Base-by-base conservation (phyloP, 352 stramenopile genomes). In the Hyaloperonospora arabidopsidis region DNA sequence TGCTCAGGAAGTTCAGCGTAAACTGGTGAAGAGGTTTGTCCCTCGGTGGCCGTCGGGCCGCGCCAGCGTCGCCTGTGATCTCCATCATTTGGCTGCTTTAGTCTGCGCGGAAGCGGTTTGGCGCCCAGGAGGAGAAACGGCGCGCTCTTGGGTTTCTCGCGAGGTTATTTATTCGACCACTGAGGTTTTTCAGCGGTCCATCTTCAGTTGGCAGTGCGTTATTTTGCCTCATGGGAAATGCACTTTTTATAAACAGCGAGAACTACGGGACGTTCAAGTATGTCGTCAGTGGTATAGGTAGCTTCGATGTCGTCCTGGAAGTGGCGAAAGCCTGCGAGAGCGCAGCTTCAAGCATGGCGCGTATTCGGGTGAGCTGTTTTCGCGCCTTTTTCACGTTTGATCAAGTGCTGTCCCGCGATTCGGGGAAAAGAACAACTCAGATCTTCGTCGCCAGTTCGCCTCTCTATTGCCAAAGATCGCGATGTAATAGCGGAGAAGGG, bases 1-100 rank as follows among this genome's bases (percentile, higher is more conserved):
- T 98, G 61, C 95, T 76, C 71, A 99, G 96, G 36, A 99, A 81
- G 18, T 82, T 69, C 7, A 91, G 62, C 25, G 88, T 96, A 52
- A 99, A 82, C 76, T 97, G 72, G 40, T 73, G 38, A 39, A 79
- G 55, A 22, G 77, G 79, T 48, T 60, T 65, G 39, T 75, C 55
- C 21, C 63, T 63, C 22, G 67, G 57, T 34, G 52, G 19, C 34
- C 76, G 76, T 56, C 45, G 56, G 53, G 60, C 28, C 34, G 35
- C 45, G 48, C 32, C 51, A n/a, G 40, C 44, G 35, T 32, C 54
- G 36, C 56, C 50, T 41, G 40, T 65, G 44, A 49, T 63, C 50
- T 67, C 54, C 59, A 70, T 67, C 25, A 36, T 40, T 43, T 62
- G 41, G 14, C 41, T 57, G 49, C 49, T 57, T 19, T 38, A 44